Evolutionary conservation across 2,329 filamentous ascomycete genomes (phyloP), one percentile per base, ranked within the genome.

Genomic region (Ophiosphaerella narmari): DNA sequence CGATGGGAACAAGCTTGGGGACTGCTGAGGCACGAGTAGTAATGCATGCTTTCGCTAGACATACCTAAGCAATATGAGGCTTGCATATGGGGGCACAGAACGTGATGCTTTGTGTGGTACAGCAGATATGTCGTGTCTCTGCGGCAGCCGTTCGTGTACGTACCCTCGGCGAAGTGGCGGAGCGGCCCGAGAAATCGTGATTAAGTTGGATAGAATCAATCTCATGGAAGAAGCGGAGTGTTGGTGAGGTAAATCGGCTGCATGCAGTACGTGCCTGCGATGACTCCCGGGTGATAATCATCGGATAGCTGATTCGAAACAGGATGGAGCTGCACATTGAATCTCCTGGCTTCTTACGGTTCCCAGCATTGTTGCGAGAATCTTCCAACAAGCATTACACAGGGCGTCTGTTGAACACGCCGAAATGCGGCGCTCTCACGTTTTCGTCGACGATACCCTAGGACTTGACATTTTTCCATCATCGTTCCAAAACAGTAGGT

Each of bases 91-190:
- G 45, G 40, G 54, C 55, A 55, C 49, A 43, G 50, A 50, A 48
- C 54, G 54, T 53, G 51, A 59, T 46, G 43, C 32, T 47, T 46
- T 39, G 43, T 14, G 50, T 52, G 31, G 31, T 43, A 57, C 54
- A 37, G 36, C 51, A 53, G 44, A 5, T 11, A 44, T 51, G 47
- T 34, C 21, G 49, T 58, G 52, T 46, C 23, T 31, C 45, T 45
- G 42, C 37, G 41, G 35, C 26, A 54, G 31, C 36, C 43, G 23
- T 50, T 48, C 29, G 53, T 52, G 39, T 11, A 29, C 26, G 26
- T 38, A 24, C 16, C 24, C n/a, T 46, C 40, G 37, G 38, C 39
- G 46, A 40, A 33, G 33, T 35, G 39, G 38, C 46, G 46, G 52
- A 40, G 44, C 47, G 44, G 54, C 34, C 51, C 48, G 47, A 45